A percentile compares a stretch with the other conserved stretches of the same genome.
Evolutionary conservation across 1,284 basidiomycete species (phyloP).

Genomic region (Phellopilus nigrolimitatus): DNA sequence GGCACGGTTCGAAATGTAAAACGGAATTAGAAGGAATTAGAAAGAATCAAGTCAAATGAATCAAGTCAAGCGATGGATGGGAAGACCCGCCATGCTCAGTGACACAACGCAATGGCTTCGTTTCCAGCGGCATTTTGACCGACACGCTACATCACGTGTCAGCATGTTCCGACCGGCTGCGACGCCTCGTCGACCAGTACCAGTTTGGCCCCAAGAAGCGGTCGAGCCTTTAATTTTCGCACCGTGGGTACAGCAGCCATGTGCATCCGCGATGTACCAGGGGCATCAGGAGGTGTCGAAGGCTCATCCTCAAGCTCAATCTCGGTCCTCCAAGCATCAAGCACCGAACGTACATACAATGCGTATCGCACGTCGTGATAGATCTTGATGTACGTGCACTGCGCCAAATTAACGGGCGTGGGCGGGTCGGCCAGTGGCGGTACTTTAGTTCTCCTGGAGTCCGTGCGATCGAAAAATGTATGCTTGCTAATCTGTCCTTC

Average conservation of each 20-base stretch:
- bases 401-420: constrained; percentile 26
- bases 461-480: constrained; percentile 22
- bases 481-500: constrained; percentile 19
- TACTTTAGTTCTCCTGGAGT: neutral
- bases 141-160: no score
- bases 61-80: no score
- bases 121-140: no score
- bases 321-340: constrained; percentile 44
- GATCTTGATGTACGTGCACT: constrained; percentile 54
- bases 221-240: constrained; percentile 6
- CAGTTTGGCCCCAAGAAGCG: constrained; percentile 10
- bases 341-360: constrained; percentile 44
- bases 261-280: neutral
- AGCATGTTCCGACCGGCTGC: constrained; percentile 11
- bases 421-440: constrained; percentile 15
- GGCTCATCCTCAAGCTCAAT: neutral
- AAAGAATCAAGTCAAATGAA: no score
- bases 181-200: constrained; percentile 12
- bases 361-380: constrained; percentile 52
- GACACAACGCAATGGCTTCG: no score
- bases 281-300: neutral
- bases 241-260: neutral
- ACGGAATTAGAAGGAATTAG: no score
- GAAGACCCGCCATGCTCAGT: no score
- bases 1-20: no score